Evolutionary conservation across 352 stramenopile species (phyloP), one percentile per base, ranked within the genome.

Genomic region (Pythium folliculosum): DNA sequence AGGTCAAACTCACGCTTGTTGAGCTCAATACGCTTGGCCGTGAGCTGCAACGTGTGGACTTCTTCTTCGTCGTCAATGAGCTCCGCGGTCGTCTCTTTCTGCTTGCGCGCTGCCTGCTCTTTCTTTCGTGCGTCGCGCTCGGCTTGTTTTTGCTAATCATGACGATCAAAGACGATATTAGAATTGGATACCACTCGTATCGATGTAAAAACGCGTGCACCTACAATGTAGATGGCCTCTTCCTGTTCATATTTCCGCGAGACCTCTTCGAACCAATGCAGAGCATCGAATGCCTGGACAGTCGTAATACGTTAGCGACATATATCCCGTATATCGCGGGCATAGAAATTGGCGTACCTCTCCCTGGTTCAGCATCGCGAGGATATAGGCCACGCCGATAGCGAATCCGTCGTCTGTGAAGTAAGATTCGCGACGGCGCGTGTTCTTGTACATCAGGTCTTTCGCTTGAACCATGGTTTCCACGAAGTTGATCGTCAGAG

Each of bases 361-460:
- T 69, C 85, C 84, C 74, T 97, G 90, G 65, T 96, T 84, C 0
- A 97, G 71, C 64, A 97, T 95, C 25, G 90, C 86, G 9, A 99
- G 78, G 23, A 98, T 90, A 71, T 98, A 99, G 6, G 94, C 92
- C 49, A 98, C 70, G 9, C 96, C 96, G 25, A 98, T 93, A 35
- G 94, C 91, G 77, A 98, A 98, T 6, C 96, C 96, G 72, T 99
- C 96, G 76, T 99, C 94, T 13, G 91, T 94, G 65, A 98, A 99
- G 71, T 98, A 99, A 44, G 93, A 97, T 75, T 98, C 94, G 23
- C 88, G 85, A n/a, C 84, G 82, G 8, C 88, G 83, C 23, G 92
- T 97, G 70, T 97, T 97, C 81, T 98, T 98, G 77, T 97, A 97
- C 91, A 98, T 98, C 49, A 96, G 82, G 70, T 98, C 95, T 75